Evolutionary conservation across 2,329 filamentous ascomycete species (phyloP).

Genomic region (Penicillium vulpinum): DNA sequence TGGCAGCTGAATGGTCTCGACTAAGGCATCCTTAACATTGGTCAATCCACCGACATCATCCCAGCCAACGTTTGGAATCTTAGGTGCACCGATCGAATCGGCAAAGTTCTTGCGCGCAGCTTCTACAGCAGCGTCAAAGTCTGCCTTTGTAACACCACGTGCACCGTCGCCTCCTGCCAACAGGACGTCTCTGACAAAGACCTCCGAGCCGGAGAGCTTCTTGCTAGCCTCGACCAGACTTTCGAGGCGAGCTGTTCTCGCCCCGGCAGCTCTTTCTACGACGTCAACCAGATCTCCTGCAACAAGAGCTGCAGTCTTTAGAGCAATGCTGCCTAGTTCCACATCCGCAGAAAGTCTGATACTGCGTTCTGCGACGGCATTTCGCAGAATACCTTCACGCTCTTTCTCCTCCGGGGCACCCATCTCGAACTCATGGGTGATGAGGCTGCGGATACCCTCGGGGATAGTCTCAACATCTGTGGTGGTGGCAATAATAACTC

Average conservation of each 20-base stretch:
- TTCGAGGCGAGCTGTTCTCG: conserved; percentile 73
- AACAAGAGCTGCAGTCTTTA: conserved; percentile 94
- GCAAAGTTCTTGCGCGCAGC: conserved; percentile 97
- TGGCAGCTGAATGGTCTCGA: conserved; percentile 93
- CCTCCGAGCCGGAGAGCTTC: conserved; percentile 27
- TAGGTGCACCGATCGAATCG: conserved; percentile 93
- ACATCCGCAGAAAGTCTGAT: conserved; percentile 79
- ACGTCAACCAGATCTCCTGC: conserved; percentile 94
- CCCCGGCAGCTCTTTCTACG: conserved; percentile 81
- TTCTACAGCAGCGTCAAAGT: conserved; percentile 92
- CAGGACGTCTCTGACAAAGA: conserved; percentile 80
- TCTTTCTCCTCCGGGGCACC: conserved; percentile 88
- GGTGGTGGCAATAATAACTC: conserved; percentile 89
- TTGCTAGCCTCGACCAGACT: conserved; percentile 57
- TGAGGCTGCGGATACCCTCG: conserved; percentile 83
- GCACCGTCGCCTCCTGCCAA: conserved; percentile 80
- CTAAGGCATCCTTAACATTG: conserved; percentile 95
- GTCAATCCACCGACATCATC: conserved; percentile 90
- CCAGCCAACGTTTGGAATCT: conserved; percentile 97
- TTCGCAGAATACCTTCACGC: conserved; percentile 79
- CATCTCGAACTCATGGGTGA: conserved; percentile 95
- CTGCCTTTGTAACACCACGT: conserved; percentile 73
- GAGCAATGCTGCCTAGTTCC: conserved; percentile 77
- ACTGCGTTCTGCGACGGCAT: conserved; percentile 73
- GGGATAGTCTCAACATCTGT: conserved; percentile 94